Base-by-base conservation (phyloP, 2,329 filamentous ascomycete genomes). In the Biscogniauxia mediterranea region DNA sequence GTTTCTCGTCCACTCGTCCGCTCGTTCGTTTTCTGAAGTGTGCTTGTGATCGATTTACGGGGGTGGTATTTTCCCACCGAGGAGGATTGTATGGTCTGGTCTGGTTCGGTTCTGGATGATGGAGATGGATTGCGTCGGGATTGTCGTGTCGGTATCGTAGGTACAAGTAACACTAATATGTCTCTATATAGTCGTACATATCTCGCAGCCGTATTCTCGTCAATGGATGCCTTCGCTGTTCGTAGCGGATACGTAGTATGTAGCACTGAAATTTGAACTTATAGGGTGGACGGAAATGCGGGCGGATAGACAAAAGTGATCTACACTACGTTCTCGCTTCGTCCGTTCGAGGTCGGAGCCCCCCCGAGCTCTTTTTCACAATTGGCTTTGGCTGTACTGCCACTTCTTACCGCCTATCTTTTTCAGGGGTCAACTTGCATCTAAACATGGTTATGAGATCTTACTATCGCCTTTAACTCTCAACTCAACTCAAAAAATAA, bases 311-410 rank as follows among this genome's bases (percentile, higher is more conserved):
- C 13, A 38, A 38, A 38, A 3, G 5, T 2, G 32, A 38, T 38
- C 32, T 38, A 28, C 8, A 28, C 26, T 28, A 2, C 38, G 38
- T 15, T 46, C 13, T 46, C 38, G 38, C 38, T 9, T 26, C 38
- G 54, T 21, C 54, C 54, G 25, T 19, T 28, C 32, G 53, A 20
- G 21, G 32, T 60, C 42, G 55, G 57, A 55, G 26, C 54, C 20
- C 21, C 8, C 51, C 51, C 19, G 51, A 21, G 51, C 51, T 52
- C 51, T 52, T 56, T 64, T 55, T 51, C 55, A 57, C 50, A 51
- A 50, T 59, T 54, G 55, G 58, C 46, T 57, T 59, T 54, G 54
- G 58, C 38, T 57, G 58, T 69, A 70, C 62, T 71, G 70, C 70
- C 69, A 2, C 15, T 3, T 19, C 23, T 64, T 64, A 69, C 69